phyloP scores from a whole-genome alignment of 257 asterid species.

The Solanum appendiculatum region DNA sequence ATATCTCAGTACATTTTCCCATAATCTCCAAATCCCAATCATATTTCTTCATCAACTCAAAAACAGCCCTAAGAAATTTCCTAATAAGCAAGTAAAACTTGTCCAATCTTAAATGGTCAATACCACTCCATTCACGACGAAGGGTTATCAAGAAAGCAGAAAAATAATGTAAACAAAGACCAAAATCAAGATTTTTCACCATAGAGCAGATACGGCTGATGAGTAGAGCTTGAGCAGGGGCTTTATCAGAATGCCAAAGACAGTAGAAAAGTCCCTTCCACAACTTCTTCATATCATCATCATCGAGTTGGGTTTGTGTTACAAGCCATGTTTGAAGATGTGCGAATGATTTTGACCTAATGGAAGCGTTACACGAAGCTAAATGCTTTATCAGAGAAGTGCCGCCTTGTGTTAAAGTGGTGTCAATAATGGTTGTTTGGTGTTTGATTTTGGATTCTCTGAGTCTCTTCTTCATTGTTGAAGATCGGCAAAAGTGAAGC shows the following conservation, averaged over 20 bases:
- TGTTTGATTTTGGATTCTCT: conserved; percentile 45
- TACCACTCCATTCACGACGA: conserved; percentile 88
- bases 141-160: conserved; percentile 54
- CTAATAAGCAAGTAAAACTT: conserved; percentile 85
- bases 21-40: conserved; percentile 59
- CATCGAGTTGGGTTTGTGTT: conserved; percentile 35
- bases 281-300: conserved; percentile 61
- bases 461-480: conserved; percentile 50
- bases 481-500: not conserved
- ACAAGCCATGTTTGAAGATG: conserved; percentile 63
- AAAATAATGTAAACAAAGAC: conserved; percentile 57
- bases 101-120: conserved; percentile 79
- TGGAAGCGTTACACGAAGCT: conserved; percentile 63
- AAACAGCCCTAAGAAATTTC: conserved; percentile 47
- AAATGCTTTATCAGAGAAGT: conserved; percentile 55
- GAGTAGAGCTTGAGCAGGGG: conserved; percentile 62
- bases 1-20: conserved; percentile 31
- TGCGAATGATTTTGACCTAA: conserved; percentile 64
- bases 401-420: conserved; percentile 34
- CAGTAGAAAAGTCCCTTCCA: conserved; percentile 96
- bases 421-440: conserved; percentile 25
- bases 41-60: conserved; percentile 39
- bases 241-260: conserved; percentile 87
- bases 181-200: conserved; percentile 41
- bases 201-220: conserved; percentile 50